Base-by-base conservation (phyloP, 495 filamentous ascomycete species). In the Aspergillus steynii region DNA sequence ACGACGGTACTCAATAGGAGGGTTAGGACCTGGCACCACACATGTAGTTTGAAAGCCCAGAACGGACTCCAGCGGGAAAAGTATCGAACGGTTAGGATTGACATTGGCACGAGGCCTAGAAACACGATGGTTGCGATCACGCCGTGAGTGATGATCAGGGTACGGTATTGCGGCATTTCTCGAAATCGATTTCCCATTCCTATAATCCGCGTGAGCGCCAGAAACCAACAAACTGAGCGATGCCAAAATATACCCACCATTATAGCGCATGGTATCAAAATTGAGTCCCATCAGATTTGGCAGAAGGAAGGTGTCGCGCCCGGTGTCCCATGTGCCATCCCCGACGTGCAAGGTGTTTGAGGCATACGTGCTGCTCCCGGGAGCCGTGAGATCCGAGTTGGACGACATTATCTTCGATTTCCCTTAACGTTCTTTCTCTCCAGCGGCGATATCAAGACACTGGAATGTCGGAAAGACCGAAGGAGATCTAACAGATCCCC, bases 191-290 rank as follows among this genome's bases (percentile, higher is more conserved):
- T 96, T 53, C 88, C 93, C 92, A 96, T 96, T 63, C 92, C 92
- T 95, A 57, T n/a, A 42, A 60, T 12, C 25, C 55, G 55, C 63
- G 53, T 62, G 58, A 51, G 42, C 37, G 50, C 15, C 5, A 29
- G 59, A 26, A 29, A 5, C 31, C 25, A 27, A 55, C 37, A 46
- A 25, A 12, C 2, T 2, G 32, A 37, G 32, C 32, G 27, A 26
- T 8, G 20, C 14, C 1, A 37, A 9, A n/a, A 57, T 25, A 25
- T 8, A 71, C 85, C 67, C 76, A 95, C 93, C 93, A 86, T 97
- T 97, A 76, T 96, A 96, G 74, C 83, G 86, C 88, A 92, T 96
- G n/a, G 92, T 97, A 56, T 88, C 91, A 74, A 93, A 92, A 73
- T 97, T 96, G 15, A 96, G 71, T 2, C 92, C 93, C 71, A 90